Evolutionary conservation across 805 yeast species (phyloP).

Genomic region (Candida golubevii): DNA sequence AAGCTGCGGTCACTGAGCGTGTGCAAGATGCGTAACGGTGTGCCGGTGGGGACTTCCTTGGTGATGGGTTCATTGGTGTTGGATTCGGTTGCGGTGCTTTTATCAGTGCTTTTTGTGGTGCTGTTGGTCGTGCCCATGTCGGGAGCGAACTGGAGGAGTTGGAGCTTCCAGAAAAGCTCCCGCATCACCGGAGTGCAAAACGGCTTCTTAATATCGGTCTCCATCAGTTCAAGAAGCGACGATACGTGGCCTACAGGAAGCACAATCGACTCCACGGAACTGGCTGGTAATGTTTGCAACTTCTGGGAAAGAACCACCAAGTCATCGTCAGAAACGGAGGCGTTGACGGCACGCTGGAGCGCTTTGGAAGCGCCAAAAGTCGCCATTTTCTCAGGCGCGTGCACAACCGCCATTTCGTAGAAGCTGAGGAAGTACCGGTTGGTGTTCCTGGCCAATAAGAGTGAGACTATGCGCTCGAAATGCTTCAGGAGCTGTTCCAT

Average conservation of each 20-base stretch:
- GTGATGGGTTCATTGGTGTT: not conserved
- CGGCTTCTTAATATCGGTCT: not conserved
- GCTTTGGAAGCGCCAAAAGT: constrained; percentile 40
- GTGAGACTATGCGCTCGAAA: constrained; percentile 42
- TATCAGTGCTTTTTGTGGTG: too few relatives aligned
- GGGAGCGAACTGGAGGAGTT: constrained; percentile 3
- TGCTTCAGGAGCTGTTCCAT: constrained; percentile 42
- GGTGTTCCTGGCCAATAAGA: constrained; percentile 28
- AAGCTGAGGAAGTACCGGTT: constrained; percentile 43
- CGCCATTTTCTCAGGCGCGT: constrained; percentile 42
- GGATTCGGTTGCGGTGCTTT: too few relatives aligned
- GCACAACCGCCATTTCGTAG: constrained; percentile 40
- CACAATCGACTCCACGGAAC: not conserved
- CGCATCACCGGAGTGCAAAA: constrained; percentile 2
- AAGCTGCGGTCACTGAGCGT: constrained; percentile 4
- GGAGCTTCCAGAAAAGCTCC: constrained; percentile 9
- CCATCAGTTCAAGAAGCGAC: constrained; percentile 7
- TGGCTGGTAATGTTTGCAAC: constrained; percentile 2
- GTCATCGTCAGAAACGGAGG: constrained; percentile 10
- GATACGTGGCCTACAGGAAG: constrained; percentile 6
- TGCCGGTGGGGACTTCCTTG: not conserved
- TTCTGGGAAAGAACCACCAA: constrained; percentile 8
- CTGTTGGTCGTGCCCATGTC: not conserved
- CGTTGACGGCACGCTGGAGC: constrained; percentile 46
- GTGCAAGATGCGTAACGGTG: constrained; percentile 3